Evolutionary conservation across 768 basidiomycete species (phyloP), one percentile per base, ranked within the genome.

Genomic region (Lepiota subincarnata): DNA sequence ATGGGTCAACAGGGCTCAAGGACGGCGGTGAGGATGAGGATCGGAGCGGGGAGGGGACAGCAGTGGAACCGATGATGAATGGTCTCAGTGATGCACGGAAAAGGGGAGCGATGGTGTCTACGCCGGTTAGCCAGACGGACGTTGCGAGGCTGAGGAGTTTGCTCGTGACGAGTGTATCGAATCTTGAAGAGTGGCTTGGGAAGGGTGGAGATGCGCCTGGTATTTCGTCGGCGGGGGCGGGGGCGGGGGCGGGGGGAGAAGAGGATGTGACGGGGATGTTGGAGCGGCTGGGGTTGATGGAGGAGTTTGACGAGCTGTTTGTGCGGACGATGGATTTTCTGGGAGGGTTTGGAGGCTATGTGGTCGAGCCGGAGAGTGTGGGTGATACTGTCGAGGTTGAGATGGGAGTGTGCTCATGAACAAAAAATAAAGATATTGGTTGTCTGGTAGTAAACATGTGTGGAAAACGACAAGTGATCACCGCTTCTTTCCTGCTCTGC

Each of bases 131-230:
- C 53, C 84, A 86, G 60, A 92, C 89, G 4, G 89, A 91, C 57
- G 68, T 81, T 28, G 84, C 86, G 11, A 74, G 89, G n/a, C 64
- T 91, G 20, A 71, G 79, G 37, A 89, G 88, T 59, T 60, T 91
- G 44, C 71, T 91, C 26, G 68, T 87, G 3, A 72, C 75, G 0
- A 86, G 84, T 0, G 76, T 80, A 22, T 75, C 79, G 10, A 71
- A 65, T 7, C 62, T 92, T 40, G 89, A 90, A 59, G 87, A 87
- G 57, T 92, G 88, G 88, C 56, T 89, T 39, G 62, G 60, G 24
- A 61, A 62, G 66, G 48, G 66, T 50, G 57, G 50, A n/a, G 44
- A 16, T 40, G 53, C 16, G 14, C 24, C 3, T 5, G 24, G 24
- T 24, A 24, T 2, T 24, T 2, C 2, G 2, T 24, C 24, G 24